Evolutionary conservation across 108 stramenopile genomes (phyloP).

Genomic region (Fragilaria crotonensis): DNA sequence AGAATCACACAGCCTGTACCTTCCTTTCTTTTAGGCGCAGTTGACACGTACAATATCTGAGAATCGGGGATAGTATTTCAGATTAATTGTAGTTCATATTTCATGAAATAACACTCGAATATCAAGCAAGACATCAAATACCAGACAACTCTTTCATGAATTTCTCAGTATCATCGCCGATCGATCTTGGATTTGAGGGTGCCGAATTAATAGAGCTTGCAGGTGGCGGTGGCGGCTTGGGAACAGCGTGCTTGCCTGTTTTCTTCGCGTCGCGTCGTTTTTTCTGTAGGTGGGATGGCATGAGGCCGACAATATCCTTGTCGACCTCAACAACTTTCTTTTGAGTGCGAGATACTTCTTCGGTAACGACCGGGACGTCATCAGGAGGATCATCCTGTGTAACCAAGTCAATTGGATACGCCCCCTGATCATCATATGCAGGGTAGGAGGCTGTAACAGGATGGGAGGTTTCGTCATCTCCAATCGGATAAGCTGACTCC

Average conservation of each 20-base stretch:
- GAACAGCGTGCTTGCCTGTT: neutral
- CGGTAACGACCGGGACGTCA: constrained; percentile 6
- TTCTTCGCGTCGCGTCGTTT: constrained; percentile 8
- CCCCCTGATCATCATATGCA: neutral
- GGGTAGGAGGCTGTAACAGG: neutral
- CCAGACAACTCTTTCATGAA: constrained; percentile 6
- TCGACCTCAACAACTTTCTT: constrained; percentile 63
- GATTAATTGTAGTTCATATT: too few species aligned
- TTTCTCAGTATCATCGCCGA: constrained; percentile 3
- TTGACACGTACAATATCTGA: too few species aligned
- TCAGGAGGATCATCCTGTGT: neutral
- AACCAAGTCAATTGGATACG: constrained; percentile 3
- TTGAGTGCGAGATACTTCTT: neutral
- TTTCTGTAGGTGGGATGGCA: constrained; percentile 58
- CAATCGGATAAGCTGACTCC: constrained; percentile 12
- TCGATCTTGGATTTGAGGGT: neutral
- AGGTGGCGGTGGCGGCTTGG: neutral
- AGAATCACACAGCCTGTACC: too few species aligned
- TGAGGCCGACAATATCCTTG: constrained; percentile 59
- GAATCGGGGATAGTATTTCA: too few species aligned
- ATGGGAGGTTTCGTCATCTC: constrained; percentile 4
- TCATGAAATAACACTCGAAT: too few species aligned
- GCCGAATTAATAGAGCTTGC: neutral
- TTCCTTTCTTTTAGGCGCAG: too few species aligned
- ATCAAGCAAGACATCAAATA: too few species aligned